Evolutionary conservation across 805 yeast species (phyloP).

Genomic region (Barnettozyma siamensis): DNA sequence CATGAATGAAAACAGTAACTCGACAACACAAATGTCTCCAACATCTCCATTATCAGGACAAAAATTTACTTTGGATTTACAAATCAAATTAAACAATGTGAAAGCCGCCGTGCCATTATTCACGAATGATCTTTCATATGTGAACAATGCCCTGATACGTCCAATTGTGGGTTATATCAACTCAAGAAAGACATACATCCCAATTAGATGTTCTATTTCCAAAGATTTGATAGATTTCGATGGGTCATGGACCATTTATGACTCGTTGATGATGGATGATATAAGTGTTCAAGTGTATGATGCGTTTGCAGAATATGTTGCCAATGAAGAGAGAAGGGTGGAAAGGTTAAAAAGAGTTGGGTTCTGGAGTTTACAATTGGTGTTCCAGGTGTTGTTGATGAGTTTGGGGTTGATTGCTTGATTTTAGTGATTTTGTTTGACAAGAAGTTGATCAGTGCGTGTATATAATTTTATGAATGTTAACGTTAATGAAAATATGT

Average conservation of each 20-base stretch:
- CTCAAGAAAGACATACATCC: conserved; percentile 82
- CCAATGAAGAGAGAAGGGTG: conserved; percentile 74
- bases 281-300: conserved; percentile 84
- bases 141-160: conserved; percentile 84
- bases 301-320: conserved; percentile 82
- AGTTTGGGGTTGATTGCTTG: conserved; percentile 70
- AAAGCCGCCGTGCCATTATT: conserved; percentile 86
- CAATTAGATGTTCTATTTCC: conserved; percentile 74
- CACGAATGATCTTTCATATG: conserved; percentile 81
- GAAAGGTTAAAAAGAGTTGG: conserved; percentile 77
- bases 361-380: conserved; percentile 84
- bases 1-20: conserved; percentile 3
- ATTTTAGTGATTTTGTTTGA: background rate
- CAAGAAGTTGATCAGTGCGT: too few relatives aligned
- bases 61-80: conserved; percentile 72
- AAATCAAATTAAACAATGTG: conserved; percentile 75
- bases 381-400: conserved; percentile 76
- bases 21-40: conserved; percentile 20
- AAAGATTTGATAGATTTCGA: conserved; percentile 80
- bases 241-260: conserved; percentile 96
- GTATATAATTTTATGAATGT: too few relatives aligned
- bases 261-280: conserved; percentile 86
- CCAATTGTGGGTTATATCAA: conserved; percentile 96
- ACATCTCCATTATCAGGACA: conserved; percentile 15
- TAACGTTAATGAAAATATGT: too few relatives aligned